A percentile compares a stretch with the other conserved stretches of the same genome.
phyloP scores from a whole-genome alignment of 306 rosid species.

The Quercus suber region DNA sequence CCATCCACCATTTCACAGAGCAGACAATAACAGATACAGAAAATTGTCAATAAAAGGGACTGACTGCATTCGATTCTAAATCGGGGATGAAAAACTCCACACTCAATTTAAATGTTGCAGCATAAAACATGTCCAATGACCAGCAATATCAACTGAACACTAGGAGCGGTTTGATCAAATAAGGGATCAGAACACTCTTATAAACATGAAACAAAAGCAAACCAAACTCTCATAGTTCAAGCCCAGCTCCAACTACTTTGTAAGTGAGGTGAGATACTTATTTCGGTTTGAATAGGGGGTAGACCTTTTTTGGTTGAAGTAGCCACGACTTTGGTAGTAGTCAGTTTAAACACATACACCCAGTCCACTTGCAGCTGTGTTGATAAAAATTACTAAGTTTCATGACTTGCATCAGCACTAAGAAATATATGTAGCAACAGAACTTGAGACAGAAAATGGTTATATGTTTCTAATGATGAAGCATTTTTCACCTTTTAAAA shows the following conservation, averaged over 20 bases:
- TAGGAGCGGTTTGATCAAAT: no score
- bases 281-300: no score
- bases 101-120: background rate
- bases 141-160: background rate
- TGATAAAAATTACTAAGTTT: no score
- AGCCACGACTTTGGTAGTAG: no score
- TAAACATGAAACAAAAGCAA: no score
- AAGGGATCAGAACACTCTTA: no score
- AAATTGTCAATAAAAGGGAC: background rate
- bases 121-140: background rate
- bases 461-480: background rate
- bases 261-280: no score
- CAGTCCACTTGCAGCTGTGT: no score
- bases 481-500: background rate
- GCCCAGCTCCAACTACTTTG: no score
- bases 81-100: background rate
- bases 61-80: background rate
- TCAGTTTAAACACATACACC: no score
- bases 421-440: background rate
- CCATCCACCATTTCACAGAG: constrained; percentile 3
- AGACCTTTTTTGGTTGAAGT: no score
- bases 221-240: no score
- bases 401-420: background rate
- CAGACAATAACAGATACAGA: background rate
- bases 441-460: background rate